Percentiles rank a stretch among this genome's conserved stretches.
phyloP scores from a whole-genome alignment of 768 basidiomycete genomes.

The Suillus hirtellus region DNA sequence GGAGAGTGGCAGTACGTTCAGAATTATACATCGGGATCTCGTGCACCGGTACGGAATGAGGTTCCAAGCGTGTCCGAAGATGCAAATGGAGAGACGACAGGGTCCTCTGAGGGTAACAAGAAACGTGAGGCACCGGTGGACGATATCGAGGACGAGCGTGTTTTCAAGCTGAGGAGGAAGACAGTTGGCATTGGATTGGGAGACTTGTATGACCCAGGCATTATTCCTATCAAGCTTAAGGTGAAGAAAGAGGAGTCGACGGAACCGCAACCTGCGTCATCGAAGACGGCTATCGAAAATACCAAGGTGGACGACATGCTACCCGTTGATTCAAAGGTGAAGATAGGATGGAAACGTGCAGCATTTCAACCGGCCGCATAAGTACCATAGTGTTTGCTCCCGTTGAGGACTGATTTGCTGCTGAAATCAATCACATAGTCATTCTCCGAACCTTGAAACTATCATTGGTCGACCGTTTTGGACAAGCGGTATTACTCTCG shows the following conservation, averaged over 20 bases:
- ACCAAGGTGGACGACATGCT: conserved; percentile 13
- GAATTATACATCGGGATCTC: conserved; percentile 26
- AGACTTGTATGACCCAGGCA: conserved; percentile 79
- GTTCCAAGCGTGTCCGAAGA: neutral
- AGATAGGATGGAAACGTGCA: conserved; percentile 36
- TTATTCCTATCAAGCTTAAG: conserved; percentile 66
- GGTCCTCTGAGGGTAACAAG: conserved; percentile 35
- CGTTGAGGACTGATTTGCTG: neutral
- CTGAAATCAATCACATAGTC: neutral
- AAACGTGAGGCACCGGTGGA: conserved; percentile 45
- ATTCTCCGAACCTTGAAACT: neutral
- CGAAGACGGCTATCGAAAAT: conserved; percentile 14
- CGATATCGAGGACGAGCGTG: conserved; percentile 47
- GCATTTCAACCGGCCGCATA: conserved; percentile 10
- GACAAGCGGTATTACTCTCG: neutral
- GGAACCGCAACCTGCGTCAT: conserved; percentile 13
- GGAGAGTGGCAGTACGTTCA: conserved; percentile 78
- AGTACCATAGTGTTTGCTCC: neutral
- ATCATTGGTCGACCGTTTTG: neutral
- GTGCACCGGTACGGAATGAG: conserved; percentile 14
- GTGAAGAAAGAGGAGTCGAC: conserved; percentile 44
- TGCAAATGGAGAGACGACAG: conserved; percentile 16
- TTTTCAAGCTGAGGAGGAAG: conserved; percentile 71
- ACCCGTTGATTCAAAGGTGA: conserved; percentile 30
- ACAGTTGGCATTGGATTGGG: conserved; percentile 60